phyloP scores from a whole-genome alignment of 805 yeast species.

The Jamesozyma spencerorum region DNA sequence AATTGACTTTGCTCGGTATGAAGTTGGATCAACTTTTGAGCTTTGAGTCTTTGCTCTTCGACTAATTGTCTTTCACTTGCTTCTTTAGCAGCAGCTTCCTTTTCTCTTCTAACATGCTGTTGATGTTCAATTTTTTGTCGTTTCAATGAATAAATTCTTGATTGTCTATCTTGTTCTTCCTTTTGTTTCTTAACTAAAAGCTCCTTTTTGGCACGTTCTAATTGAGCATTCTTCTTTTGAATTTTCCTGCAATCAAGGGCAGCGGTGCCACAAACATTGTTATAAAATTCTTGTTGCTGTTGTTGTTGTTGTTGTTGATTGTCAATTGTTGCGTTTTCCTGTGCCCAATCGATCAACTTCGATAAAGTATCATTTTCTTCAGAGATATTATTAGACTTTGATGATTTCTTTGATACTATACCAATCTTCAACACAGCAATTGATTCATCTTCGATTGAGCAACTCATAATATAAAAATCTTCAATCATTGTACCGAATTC shows the following conservation, averaged over 20 bases:
- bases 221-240: constrained; percentile 3
- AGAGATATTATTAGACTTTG: not conserved
- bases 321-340: not conserved
- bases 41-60: constrained; percentile 3
- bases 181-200: not conserved
- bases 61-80: constrained; percentile 1
- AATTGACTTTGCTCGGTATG: not conserved
- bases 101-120: constrained; percentile 1
- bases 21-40: not conserved
- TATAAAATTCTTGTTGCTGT: not conserved
- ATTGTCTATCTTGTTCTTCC: not conserved
- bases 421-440: constrained; percentile 15
- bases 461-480: constrained; percentile 18
- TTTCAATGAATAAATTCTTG: not conserved
- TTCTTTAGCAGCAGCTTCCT: constrained; percentile 1
- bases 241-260: not conserved
- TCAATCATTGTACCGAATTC: constrained; percentile 15
- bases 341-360: constrained; percentile 14
- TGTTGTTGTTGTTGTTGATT: not conserved
- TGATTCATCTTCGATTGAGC: constrained; percentile 17
- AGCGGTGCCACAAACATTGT: not conserved
- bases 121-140: constrained; percentile 1
- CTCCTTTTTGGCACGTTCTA: constrained; percentile 4
- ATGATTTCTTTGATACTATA: constrained; percentile 1
- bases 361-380: constrained; percentile 1